Base-by-base conservation (phyloP, 306 rosid genomes). In the Quercus agrifolia region DNA sequence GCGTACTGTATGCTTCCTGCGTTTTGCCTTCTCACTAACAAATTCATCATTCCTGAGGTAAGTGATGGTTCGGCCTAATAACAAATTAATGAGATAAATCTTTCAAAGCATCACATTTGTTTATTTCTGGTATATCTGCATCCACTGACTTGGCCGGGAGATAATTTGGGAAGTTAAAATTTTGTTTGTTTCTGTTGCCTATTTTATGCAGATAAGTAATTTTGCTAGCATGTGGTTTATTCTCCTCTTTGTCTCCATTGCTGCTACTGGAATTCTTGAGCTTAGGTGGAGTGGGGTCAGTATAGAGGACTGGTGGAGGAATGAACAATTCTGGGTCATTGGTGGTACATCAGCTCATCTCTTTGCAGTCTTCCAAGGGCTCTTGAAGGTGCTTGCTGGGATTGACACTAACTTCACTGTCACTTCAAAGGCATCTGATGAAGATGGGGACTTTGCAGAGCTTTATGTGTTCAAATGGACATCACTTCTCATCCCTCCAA, bases 251-350 rank as follows among this genome's bases (percentile, higher is more conserved):
- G 89, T 91, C 66, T 96, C 99, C 56, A 96, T 96, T 85, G 87
- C 90, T 9, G 78, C 98, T 3, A 96, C 99, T 38, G 95, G 97
- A 74, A 91, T 96, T 79, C 99, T 96, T 21, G 99, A 96, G 90
- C 98, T 96, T 56, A 91, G 99, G 81, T 96, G 99, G 99, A 96
- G 99, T 85, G 99, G 99, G 31, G 99, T 96, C 41, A 86, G 98
- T 70, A 89, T 93, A 73, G 99, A 96, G 71, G 99, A 96, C 82
- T 96, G 99, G 99, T 96, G 99, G 99, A 93, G 99, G 78, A 96
- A 96, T 6, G 99, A 96, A 78, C 99, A 93, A 81, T 96, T 96
- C 76, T 96, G 99, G 99, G 98, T 96, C 76, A 93, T 96, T 12
- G 99, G 99, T 63, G 99, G 99, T 35, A 96, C 99, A 54, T 96